Evolutionary conservation across 2,329 filamentous ascomycete species (phyloP).

Genomic region (Colletotrichum kahawae): DNA sequence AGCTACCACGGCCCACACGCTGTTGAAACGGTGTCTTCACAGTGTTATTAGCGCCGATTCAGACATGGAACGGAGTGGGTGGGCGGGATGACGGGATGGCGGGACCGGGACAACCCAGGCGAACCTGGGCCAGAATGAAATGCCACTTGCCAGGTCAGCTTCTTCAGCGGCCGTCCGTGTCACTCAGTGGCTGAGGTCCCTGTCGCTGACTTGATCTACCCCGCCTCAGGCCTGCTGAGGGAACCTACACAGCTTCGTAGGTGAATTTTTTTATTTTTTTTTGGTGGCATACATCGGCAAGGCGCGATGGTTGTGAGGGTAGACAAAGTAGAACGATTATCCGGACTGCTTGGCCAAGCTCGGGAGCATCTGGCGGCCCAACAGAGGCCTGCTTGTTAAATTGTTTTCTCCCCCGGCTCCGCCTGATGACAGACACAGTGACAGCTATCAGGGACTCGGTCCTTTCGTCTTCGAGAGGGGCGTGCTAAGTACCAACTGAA

Average conservation of each 20-base stretch:
- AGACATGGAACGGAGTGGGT: neutral
- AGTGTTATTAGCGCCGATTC: neutral
- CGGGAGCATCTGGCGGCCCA: neutral
- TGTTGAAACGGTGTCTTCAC: neutral
- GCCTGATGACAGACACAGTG: neutral
- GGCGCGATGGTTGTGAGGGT: neutral
- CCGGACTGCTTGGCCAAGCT: neutral
- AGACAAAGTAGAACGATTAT: neutral
- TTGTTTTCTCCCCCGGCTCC: neutral
- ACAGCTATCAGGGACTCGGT: neutral
- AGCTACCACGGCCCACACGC: neutral
- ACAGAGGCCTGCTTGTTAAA: neutral
- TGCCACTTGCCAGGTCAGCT: neutral
- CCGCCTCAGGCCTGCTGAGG: neutral
- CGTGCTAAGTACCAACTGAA: neutral
- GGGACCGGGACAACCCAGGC: neutral
- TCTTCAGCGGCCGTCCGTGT: conserved; percentile 1
- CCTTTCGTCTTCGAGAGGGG: neutral
- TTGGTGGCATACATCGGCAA: neutral
- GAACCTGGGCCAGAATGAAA: neutral
- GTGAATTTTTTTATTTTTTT: neutral
- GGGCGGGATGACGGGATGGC: neutral
- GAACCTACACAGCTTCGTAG: neutral
- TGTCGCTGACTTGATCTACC: neutral
- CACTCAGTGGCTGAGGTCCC: neutral